Evolutionary conservation across 306 rosid species (phyloP).

Genomic region (Biancaea sappan): DNA sequence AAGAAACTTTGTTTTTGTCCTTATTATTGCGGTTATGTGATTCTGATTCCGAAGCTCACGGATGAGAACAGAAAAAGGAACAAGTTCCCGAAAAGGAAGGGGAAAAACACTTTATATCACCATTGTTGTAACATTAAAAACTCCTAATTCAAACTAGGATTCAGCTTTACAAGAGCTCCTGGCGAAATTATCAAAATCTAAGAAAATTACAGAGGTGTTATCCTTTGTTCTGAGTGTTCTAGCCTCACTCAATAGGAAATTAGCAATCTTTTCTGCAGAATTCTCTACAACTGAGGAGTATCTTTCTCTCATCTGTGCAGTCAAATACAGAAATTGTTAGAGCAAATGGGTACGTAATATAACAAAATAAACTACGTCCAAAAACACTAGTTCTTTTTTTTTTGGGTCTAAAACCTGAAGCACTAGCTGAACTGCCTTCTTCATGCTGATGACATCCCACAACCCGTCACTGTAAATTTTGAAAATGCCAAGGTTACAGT

Average conservation of each 20-base stretch:
- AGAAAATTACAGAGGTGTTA: constrained; percentile 86
- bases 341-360: background rate
- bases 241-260: constrained; percentile 85
- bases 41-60: constrained; percentile 14
- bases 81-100: background rate
- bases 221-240: constrained; percentile 93
- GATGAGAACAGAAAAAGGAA: constrained; percentile 25
- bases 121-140: constrained; percentile 44
- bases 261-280: constrained; percentile 80
- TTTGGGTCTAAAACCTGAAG: constrained; percentile 56
- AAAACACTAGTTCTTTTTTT: constrained; percentile 1
- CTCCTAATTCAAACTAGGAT: constrained; percentile 55
- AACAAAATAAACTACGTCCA: background rate
- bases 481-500: constrained; percentile 32
- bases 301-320: constrained; percentile 66
- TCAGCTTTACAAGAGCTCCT: constrained; percentile 77
- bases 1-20: background rate
- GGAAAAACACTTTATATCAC: constrained; percentile 28
- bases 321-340: constrained; percentile 24
- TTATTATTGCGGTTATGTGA: background rate
- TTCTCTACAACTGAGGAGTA: constrained; percentile 47
- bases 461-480: constrained; percentile 81
- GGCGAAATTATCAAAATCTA: constrained; percentile 75
- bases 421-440: constrained; percentile 81
- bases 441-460: constrained; percentile 83